Percentiles rank a stretch among this genome's conserved stretches.
phyloP scores from a whole-genome alignment of 768 basidiomycete genomes.

The Gautieria morchelliformis region DNA sequence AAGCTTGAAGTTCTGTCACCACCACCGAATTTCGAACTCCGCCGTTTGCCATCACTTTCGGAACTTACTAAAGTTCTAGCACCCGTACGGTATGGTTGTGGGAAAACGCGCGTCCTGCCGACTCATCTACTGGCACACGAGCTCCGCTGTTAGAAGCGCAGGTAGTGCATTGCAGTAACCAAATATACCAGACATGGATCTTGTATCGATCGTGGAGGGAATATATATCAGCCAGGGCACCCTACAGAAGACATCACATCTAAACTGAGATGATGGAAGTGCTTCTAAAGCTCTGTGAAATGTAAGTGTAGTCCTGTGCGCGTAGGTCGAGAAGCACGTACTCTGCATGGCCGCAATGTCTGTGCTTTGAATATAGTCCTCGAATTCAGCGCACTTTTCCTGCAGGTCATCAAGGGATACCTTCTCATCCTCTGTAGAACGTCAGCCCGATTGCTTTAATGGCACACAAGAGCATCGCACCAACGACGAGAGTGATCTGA shows the following conservation, averaged over 20 bases:
- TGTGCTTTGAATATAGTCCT: conserved; percentile 84
- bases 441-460: background rate
- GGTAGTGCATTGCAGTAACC: too few species aligned
- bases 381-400: conserved; percentile 78
- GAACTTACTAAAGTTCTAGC: too few species aligned
- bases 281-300: background rate
- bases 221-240: background rate
- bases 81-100: too few species aligned
- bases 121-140: too few species aligned
- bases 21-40: too few species aligned
- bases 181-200: too few species aligned
- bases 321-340: conserved; percentile 23
- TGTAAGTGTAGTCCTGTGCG: background rate
- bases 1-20: too few species aligned
- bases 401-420: conserved; percentile 90
- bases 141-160: too few species aligned
- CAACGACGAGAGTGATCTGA: conserved; percentile 52
- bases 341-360: conserved; percentile 95
- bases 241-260: background rate
- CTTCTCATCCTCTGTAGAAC: conserved; percentile 77
- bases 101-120: too few species aligned
- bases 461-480: conserved; percentile 34
- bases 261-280: background rate
- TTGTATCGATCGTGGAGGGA: background rate
- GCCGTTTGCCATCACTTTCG: too few species aligned